phyloP scores from a whole-genome alignment of 2,329 filamentous ascomycete genomes.

The Thelonectria blattea region DNA sequence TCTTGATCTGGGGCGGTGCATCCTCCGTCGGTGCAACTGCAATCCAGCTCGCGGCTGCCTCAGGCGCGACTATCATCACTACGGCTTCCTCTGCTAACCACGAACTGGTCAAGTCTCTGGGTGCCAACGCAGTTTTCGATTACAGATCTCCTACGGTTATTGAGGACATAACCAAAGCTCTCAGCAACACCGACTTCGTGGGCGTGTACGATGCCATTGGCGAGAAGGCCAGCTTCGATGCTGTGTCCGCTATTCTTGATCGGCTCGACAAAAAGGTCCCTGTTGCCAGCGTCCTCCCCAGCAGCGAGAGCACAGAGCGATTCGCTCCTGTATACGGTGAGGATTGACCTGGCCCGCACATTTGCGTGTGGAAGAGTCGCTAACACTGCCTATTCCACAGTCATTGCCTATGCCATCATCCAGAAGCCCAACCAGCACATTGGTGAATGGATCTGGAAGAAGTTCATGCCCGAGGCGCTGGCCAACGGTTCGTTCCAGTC shows the following conservation, averaged over 20 bases:
- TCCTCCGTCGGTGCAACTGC: slow-evolving; percentile 51
- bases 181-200: background rate
- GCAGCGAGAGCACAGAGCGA: background rate
- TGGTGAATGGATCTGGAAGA: slow-evolving; percentile 25
- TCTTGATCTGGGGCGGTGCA: slow-evolving; percentile 53
- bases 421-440: background rate
- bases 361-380: slow-evolving; percentile 1
- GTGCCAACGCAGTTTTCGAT: slow-evolving; percentile 51
- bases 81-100: slow-evolving; percentile 51
- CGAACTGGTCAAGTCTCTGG: slow-evolving; percentile 47
- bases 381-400: background rate
- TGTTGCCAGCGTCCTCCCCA: background rate
- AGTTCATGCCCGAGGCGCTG: slow-evolving; percentile 39
- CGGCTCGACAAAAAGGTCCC: background rate
- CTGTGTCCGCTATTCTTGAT: background rate
- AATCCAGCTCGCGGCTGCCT: slow-evolving; percentile 50
- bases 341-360: background rate
- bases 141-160: slow-evolving; percentile 37
- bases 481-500: slow-evolving; percentile 31
- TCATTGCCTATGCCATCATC: background rate
- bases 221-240: background rate
- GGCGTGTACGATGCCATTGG: slow-evolving; percentile 1
- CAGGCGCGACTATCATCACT: slow-evolving; percentile 51
- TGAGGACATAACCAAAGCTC: slow-evolving; percentile 15
- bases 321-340: slow-evolving; percentile 1